These are phyloP conservation scores for Evansstolkia leycettana DNA, from an alignment of 495 filamentous ascomycete genomes.

Conservation along the genomic window DNA sequence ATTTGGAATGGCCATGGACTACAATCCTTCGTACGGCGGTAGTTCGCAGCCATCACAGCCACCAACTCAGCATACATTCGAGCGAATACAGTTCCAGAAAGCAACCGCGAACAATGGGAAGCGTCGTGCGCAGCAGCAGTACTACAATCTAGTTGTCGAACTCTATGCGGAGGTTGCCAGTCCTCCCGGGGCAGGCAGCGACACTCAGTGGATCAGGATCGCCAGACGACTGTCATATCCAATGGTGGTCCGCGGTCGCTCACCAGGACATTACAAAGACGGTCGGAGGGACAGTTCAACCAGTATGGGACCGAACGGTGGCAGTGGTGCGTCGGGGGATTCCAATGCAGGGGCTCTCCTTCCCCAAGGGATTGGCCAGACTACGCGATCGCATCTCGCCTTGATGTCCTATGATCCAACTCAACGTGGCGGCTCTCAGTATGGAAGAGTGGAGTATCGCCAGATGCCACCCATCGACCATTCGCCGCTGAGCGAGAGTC, in stretches of 20 bases:
- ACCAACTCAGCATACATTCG: constrained; percentile 53
- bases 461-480: constrained; percentile 24
- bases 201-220: constrained; percentile 56
- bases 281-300: constrained; percentile 60
- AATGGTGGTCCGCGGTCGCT: constrained; percentile 89
- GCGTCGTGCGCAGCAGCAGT: constrained; percentile 80
- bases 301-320: constrained; percentile 59
- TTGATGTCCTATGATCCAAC: constrained; percentile 26
- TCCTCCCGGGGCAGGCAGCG: constrained; percentile 12
- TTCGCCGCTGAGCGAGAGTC: constrained; percentile 29
- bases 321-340: constrained; percentile 23
- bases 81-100: constrained; percentile 92
- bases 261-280: constrained; percentile 85
- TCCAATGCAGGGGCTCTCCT: constrained; percentile 16
- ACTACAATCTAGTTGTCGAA: constrained; percentile 85
- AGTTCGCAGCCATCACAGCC: constrained; percentile 25
- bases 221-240: constrained; percentile 67
- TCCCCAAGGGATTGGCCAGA: constrained; percentile 22
- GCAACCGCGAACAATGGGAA: constrained; percentile 97
- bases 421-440: constrained; percentile 22
- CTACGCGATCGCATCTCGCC: constrained; percentile 21
- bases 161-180: constrained; percentile 68
- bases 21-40: constrained; percentile 22
- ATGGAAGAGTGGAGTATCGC: constrained; percentile 23
- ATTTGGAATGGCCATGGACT: constrained; percentile 24